phyloP scores from a whole-genome alignment of 768 basidiomycete species.

The Boletus barrowsii region DNA sequence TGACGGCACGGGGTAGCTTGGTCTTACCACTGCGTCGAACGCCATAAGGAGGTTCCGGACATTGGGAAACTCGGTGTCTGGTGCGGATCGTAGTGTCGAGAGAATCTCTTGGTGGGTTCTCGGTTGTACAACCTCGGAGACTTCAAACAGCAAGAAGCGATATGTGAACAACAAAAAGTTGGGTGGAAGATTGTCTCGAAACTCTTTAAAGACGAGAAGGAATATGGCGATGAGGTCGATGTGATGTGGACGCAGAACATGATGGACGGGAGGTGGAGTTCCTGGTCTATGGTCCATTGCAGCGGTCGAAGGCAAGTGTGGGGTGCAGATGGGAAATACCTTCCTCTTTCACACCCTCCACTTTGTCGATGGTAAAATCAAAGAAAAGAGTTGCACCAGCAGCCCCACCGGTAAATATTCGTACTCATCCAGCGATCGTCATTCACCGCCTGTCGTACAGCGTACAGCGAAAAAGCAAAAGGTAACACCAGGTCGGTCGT shows the following conservation, averaged over 20 bases:
- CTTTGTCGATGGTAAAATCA: conserved; percentile 4
- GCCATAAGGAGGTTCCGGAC: conserved; percentile 45
- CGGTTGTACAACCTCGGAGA: conserved; percentile 69
- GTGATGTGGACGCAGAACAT: conserved; percentile 76
- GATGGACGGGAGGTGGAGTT: conserved; percentile 58
- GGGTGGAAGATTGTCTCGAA: conserved; percentile 50
- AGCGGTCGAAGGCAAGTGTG: background rate
- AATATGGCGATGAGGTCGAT: conserved; percentile 64
- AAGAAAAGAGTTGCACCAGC: conserved; percentile 36
- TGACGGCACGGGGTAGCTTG: conserved; percentile 8
- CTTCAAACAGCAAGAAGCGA: conserved; percentile 65
- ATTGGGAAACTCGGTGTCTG: conserved; percentile 40
- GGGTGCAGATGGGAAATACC: conserved; percentile 11
- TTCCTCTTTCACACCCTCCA: conserved; percentile 19
- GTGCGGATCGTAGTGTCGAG: conserved; percentile 42
- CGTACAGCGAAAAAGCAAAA: conserved; percentile 62
- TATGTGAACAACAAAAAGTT: conserved; percentile 61
- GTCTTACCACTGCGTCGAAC: conserved; percentile 39
- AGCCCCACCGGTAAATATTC: conserved; percentile 25
- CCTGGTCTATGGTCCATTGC: conserved; percentile 35
- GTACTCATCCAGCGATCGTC: background rate
- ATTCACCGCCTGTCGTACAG: conserved; percentile 20
- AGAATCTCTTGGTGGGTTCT: conserved; percentile 53
- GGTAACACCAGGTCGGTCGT: conserved; percentile 32
- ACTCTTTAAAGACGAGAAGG: conserved; percentile 60